Conservation (phyloP, 139 green algal species). For the Chlamydomonas urium region DNA sequence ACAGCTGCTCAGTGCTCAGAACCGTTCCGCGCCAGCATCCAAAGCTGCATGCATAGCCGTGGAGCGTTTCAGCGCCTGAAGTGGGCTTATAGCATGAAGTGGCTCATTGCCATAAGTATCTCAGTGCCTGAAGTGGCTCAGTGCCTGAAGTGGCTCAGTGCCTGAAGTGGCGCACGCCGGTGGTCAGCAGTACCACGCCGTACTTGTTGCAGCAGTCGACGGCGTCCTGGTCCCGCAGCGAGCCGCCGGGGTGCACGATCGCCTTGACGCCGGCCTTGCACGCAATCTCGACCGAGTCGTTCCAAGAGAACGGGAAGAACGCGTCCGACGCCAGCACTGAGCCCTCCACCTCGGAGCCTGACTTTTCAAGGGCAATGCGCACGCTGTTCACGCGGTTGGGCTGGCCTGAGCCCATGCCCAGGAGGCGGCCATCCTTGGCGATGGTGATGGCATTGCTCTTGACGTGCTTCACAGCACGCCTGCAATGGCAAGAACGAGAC, state of each 20-base stretch:
- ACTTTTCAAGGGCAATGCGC: constrained; percentile 95
- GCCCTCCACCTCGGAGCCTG: constrained; percentile 74
- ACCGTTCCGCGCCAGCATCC: too few relatives aligned
- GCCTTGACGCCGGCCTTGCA: constrained; percentile 88
- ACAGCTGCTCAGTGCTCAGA: too few relatives aligned
- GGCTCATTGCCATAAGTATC: too few relatives aligned
- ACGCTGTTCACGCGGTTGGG: constrained; percentile 93
- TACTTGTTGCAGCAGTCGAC: constrained; percentile 98
- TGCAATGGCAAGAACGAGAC: too few relatives aligned
- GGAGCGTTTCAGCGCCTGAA: too few relatives aligned
- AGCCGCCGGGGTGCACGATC: constrained; percentile 95
- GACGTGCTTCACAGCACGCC: constrained; percentile 99
- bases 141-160: constrained; percentile 82
- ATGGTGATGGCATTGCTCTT: constrained; percentile 99
- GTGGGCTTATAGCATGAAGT: too few relatives aligned
- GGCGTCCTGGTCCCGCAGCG: constrained; percentile 88
- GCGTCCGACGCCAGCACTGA: constrained; percentile 90
- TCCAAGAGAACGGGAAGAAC: constrained; percentile 99
- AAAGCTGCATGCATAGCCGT: too few relatives aligned
- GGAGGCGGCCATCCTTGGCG: constrained; percentile 83
- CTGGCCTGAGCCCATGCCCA: constrained; percentile 98
- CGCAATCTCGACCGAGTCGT: constrained; percentile 92
- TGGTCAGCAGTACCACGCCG: constrained; percentile 90
- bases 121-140: constrained; percentile 49
- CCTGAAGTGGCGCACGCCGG: constrained; percentile 91